phyloP scores from a whole-genome alignment of 768 basidiomycete species.

The Phylloporus sp. region DNA sequence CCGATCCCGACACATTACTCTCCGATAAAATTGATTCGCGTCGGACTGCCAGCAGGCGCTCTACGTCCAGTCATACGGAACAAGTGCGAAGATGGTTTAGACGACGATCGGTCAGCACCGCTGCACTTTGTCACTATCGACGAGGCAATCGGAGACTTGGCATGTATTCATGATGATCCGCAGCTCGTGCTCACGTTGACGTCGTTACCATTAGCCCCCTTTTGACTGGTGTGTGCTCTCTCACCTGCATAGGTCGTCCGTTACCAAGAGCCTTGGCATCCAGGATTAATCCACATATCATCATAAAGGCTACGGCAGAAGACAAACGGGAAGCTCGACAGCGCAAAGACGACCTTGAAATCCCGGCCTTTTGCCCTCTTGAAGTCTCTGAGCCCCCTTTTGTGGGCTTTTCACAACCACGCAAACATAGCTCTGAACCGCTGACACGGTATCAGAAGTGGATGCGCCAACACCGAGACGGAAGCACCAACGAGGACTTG shows the following conservation, averaged over 20 bases:
- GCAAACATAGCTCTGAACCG: constrained; percentile 41
- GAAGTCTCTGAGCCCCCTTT: constrained; percentile 6
- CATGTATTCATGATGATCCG: constrained; percentile 31
- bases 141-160: constrained; percentile 68
- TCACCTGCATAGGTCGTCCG: background rate
- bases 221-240: constrained; percentile 58
- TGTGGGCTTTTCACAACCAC: constrained; percentile 47
- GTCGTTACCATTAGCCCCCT: constrained; percentile 38
- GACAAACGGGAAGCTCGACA: constrained; percentile 32
- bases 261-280: constrained; percentile 1
- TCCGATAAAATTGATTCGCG: constrained; percentile 29
- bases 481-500: constrained; percentile 31
- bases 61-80: constrained; percentile 43
- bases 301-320: constrained; percentile 30
- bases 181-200: constrained; percentile 2
- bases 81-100: constrained; percentile 25
- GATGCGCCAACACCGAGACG: constrained; percentile 29
- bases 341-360: constrained; percentile 37
- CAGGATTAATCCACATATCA: constrained; percentile 56
- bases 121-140: constrained; percentile 51
- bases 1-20: constrained; percentile 60
- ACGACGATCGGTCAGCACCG: constrained; percentile 50
- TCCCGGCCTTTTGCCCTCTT: constrained; percentile 43
- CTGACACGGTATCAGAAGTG: constrained; percentile 39
- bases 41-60: constrained; percentile 41